A percentile compares a stretch with the other conserved stretches of the same genome.
Evolutionary conservation across 345 rosid genomes (phyloP).

Genomic region (Sapria himalayana): DNA sequence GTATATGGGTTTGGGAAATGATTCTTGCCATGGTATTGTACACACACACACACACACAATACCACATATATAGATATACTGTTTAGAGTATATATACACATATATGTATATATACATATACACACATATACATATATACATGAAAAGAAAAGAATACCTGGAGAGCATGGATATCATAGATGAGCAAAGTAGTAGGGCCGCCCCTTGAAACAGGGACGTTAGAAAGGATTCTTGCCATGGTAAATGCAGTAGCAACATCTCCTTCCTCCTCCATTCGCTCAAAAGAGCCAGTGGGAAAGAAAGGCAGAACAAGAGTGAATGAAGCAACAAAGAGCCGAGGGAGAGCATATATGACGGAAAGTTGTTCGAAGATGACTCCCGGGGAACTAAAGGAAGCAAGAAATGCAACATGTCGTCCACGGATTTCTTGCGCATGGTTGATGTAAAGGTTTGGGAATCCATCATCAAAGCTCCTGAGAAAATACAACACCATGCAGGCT

Average conservation of each 20-base stretch:
- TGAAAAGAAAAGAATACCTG: slow-evolving; percentile 28
- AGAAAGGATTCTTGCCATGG: slow-evolving; percentile 89
- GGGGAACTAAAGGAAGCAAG: slow-evolving; percentile 89
- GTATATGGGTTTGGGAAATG: too few species aligned
- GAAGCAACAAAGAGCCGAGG: slow-evolving; percentile 85
- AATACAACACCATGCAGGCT: too few species aligned
- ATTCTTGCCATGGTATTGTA: too few species aligned
- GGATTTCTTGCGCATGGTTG: slow-evolving; percentile 73
- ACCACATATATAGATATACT: neutral
- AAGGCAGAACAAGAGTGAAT: slow-evolving; percentile 77
- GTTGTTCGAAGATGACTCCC: slow-evolving; percentile 80
- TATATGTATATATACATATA: neutral
- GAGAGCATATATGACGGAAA: slow-evolving; percentile 86
- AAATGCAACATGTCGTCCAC: slow-evolving; percentile 92
- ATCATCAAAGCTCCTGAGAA: slow-evolving; percentile 75
- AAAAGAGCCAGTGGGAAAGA: slow-evolving; percentile 94
- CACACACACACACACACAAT: too few species aligned
- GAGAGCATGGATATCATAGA: slow-evolving; percentile 90
- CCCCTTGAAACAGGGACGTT: slow-evolving; percentile 93
- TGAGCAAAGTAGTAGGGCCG: slow-evolving; percentile 88
- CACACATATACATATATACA: neutral
- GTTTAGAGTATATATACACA: neutral
- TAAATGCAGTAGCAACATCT: slow-evolving; percentile 94
- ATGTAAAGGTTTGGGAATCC: slow-evolving; percentile 90
- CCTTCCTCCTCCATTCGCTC: slow-evolving; percentile 99